Conservation (phyloP, 2,329 filamentous ascomycete genomes). For the Penicillium psychrosexuale region DNA sequence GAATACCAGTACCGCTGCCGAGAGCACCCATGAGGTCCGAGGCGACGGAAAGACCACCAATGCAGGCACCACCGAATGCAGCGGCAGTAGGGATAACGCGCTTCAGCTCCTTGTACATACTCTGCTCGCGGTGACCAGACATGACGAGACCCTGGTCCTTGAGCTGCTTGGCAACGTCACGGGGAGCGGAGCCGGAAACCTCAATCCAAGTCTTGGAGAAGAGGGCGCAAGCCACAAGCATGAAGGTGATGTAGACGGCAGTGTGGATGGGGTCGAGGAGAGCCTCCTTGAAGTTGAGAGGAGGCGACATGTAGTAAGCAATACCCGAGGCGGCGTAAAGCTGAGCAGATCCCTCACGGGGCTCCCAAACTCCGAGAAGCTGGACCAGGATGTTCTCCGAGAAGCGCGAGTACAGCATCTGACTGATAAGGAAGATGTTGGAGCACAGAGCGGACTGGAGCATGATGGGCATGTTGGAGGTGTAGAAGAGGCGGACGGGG, state of each 20-base stretch:
- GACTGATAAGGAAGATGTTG: slow-evolving; percentile 98
- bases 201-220: slow-evolving; percentile 99
- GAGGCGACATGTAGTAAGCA: slow-evolving; percentile 99
- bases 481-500: slow-evolving; percentile 98
- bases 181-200: slow-evolving; percentile 94
- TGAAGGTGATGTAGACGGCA: slow-evolving; percentile 90
- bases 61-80: slow-evolving; percentile 97
- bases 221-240: slow-evolving; percentile 94
- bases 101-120: slow-evolving; percentile 99
- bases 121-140: slow-evolving; percentile 98
- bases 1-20: slow-evolving; percentile 93
- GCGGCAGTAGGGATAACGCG: slow-evolving; percentile 97
- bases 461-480: slow-evolving; percentile 99
- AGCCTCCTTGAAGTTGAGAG: slow-evolving; percentile 94
- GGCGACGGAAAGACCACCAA: slow-evolving; percentile 92
- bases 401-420: slow-evolving; percentile 99
- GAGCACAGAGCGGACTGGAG: slow-evolving; percentile 96
- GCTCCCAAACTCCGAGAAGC: slow-evolving; percentile 97
- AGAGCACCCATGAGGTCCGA: slow-evolving; percentile 95
- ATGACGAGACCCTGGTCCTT: slow-evolving; percentile 99
- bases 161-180: slow-evolving; percentile 98
- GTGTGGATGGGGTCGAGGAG: slow-evolving; percentile 97
- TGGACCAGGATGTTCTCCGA: slow-evolving; percentile 97
- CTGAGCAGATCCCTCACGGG: slow-evolving; percentile 88
- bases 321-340: slow-evolving; percentile 90